Evolutionary conservation across 495 filamentous ascomycete genomes (phyloP).

Genomic region (Penicillium malachiteum): DNA sequence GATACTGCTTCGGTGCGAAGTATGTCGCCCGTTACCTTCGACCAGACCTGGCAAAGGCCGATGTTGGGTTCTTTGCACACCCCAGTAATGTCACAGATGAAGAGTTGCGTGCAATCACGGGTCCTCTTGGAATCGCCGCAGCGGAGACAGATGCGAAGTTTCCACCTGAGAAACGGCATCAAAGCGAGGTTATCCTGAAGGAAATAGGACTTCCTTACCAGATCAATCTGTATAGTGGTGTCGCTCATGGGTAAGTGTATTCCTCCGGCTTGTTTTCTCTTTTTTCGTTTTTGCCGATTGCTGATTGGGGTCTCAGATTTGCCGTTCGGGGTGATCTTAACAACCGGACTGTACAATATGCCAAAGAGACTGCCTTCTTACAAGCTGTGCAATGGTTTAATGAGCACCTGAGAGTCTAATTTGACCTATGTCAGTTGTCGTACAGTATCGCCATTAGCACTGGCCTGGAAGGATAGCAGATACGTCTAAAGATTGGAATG

Average conservation of each 20-base stretch:
- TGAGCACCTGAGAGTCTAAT: neutral
- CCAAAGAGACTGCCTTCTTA: constrained; percentile 5
- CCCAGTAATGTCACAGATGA: neutral
- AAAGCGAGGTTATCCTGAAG: neutral
- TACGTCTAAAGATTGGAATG: no score
- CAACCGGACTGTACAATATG: neutral
- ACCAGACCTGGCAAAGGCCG: neutral
- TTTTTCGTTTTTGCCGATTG: neutral
- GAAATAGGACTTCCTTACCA: constrained; percentile 2
- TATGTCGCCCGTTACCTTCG: constrained; percentile 2
- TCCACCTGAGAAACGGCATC: constrained; percentile 1
- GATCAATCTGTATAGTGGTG: constrained; percentile 5
- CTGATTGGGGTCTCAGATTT: neutral
- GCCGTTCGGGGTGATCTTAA: constrained; percentile 2
- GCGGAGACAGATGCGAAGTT: constrained; percentile 1
- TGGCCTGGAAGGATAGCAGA: no score
- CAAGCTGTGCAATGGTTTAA: constrained; percentile 5
- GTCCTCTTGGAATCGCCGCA: constrained; percentile 1
- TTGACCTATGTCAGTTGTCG: no score
- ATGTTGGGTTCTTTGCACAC: constrained; percentile 3
- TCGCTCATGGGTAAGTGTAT: constrained; percentile 2
- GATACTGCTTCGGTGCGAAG: constrained; percentile 6
- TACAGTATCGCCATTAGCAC: no score
- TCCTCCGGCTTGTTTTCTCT: neutral
- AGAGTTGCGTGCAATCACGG: neutral